phyloP scores from a whole-genome alignment of 2,329 filamentous ascomycete genomes.

The Pseudopyrenochaeta lycopersici region DNA sequence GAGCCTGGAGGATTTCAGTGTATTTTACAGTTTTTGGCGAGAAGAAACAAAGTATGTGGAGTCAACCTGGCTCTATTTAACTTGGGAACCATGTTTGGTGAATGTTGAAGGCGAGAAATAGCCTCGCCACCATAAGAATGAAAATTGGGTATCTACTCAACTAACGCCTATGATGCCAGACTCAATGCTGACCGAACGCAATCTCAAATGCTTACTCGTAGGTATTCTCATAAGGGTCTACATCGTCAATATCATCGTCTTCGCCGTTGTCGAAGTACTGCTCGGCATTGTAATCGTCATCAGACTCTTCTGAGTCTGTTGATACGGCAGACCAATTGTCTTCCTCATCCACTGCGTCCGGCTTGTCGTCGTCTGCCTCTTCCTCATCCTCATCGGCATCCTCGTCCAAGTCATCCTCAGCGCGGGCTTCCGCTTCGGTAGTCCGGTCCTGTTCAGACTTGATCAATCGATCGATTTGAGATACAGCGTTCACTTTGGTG shows the following conservation, averaged over 20 bases:
- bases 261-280: conserved; percentile 63
- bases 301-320: conserved; percentile 71
- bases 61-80: neutral
- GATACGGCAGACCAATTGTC: conserved; percentile 63
- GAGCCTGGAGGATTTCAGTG: neutral
- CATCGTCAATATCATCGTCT: conserved; percentile 57
- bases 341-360: conserved; percentile 65
- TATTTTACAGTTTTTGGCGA: neutral
- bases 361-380: conserved; percentile 59
- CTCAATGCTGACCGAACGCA: conserved; percentile 7
- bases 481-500: conserved; percentile 40
- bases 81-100: too few relatives aligned
- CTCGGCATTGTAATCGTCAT: conserved; percentile 70
- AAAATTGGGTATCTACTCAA: conserved; percentile 28
- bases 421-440: conserved; percentile 57
- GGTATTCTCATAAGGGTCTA: conserved; percentile 46
- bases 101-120: neutral
- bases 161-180: conserved; percentile 18
- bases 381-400: conserved; percentile 59
- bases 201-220: conserved; percentile 33
- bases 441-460: conserved; percentile 55
- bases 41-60: neutral
- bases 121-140: neutral
- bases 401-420: conserved; percentile 49
- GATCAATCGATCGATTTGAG: conserved; percentile 50